Base-by-base conservation (phyloP, 495 filamentous ascomycete species). In the Podospora australis region DNA sequence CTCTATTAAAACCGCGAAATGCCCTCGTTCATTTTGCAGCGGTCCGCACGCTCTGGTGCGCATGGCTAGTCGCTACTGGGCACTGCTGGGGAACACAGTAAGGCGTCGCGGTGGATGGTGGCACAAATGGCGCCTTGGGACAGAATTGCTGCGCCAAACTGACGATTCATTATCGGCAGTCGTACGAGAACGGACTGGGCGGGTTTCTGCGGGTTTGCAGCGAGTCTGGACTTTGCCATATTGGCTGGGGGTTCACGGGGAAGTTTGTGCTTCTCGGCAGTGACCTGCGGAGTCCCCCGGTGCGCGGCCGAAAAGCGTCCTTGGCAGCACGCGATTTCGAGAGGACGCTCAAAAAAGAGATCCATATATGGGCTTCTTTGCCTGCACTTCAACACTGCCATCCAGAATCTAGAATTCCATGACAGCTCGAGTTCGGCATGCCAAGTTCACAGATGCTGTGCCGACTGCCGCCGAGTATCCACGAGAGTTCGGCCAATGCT, bases 101-200 rank as follows among this genome's bases (percentile, higher is more conserved):
- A 17, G 16, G 5, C 2, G 19, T 17, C n/a, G 28, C 20, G 10
- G 48, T 45, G 44, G 21, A 42, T 39, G 32, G 49, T 39, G 51
- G 48, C 38, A 52, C 48, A 46, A 30, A 36, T 45, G 22, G 42
- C 30, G 44, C 23, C 22, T 34, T 39, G 52, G 44, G 35, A 26
- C 44, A 24, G 48, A 20, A 11, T 39, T 25, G 24, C 34, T 17
- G 39, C 16, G 25, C 13, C 16, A 51, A 62, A 57, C 56, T 51
- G 53, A 39, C 56, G 47, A 59, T 62, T 56, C 49, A 19, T 41
- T 30, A 40, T 53, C 19, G 22, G 6, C 23, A 39, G 48, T 62
- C 56, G 59, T 62, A 62, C 59, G 59, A 62, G 59, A 50, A 34
- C 25, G 16, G 44, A 35, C 22, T 46, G 30, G 53, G n/a, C n/a